Evolutionary conservation across 805 yeast species (phyloP), one percentile per base, ranked within the genome.

Genomic region (Candida easanensis): DNA sequence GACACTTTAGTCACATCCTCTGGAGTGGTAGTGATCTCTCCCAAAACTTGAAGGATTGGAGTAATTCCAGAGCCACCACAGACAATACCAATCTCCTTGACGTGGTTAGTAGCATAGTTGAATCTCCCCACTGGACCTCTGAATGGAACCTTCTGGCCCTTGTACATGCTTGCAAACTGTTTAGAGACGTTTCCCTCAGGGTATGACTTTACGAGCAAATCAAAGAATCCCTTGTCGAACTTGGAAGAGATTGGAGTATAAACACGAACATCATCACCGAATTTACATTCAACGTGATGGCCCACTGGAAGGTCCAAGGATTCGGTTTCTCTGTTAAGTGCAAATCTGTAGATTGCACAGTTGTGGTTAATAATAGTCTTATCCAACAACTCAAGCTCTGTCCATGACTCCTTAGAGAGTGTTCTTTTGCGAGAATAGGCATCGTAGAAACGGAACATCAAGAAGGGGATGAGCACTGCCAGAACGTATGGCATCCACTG

Each of bases 1-100:
- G 78, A 70, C 42, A 86, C 70, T 40, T 73, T 71, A 28, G 91
- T 83, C 25, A 60, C 28, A 61, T 84, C 90, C 44, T 73, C 80
- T 3, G 88, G 81, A 21, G 82, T 79, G 15, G 89, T 84, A 48
- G 84, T 77, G 39, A 84, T 72, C 46, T 76, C 76, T 47, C 85
- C 80, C 40, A 86, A 70, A 14, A 90, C 84, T 65, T 89, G 95
- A 57, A 85, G 73, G 66, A 88, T 81, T 30, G 97, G 97, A 8
- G 97, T 88, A 50, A 90, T 83, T 40, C 97, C 95, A 0, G 91
- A 79, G 16, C 95, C 95, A 52, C 93, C 95, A 7, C 90, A 91
- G 53, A 86, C 71, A 67, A 86, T 72, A 16, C 81, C 80, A 44
- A 86, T 70, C 46, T 80, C 77, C 48, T 74, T 74, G 32, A 80